phyloP scores from a whole-genome alignment of 2,329 filamentous ascomycete species.

The Amylocarpus encephaloides region DNA sequence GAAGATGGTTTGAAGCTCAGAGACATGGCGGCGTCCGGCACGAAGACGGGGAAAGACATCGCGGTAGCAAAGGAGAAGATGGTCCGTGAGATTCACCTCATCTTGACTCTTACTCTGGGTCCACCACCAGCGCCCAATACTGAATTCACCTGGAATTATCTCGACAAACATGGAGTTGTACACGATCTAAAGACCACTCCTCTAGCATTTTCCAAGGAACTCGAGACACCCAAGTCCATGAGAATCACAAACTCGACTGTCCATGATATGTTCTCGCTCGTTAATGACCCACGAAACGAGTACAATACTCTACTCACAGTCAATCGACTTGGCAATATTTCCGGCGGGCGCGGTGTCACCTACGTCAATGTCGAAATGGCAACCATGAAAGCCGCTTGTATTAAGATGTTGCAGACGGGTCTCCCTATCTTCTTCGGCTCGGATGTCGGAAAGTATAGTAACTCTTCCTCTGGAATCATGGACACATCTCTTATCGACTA shows the following conservation, averaged over 20 bases:
- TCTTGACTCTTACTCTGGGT: slow-evolving; percentile 77
- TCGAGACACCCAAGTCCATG: slow-evolving; percentile 52
- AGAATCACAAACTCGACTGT: slow-evolving; percentile 56
- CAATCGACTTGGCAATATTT: slow-evolving; percentile 72
- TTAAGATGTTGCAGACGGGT: slow-evolving; percentile 71
- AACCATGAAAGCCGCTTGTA: slow-evolving; percentile 64
- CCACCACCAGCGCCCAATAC: slow-evolving; percentile 65
- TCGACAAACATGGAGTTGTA: slow-evolving; percentile 60
- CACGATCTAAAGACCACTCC: slow-evolving; percentile 61
- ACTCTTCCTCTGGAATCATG: slow-evolving; percentile 66
- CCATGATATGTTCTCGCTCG: slow-evolving; percentile 68
- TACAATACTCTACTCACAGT: slow-evolving; percentile 70
- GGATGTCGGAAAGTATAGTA: slow-evolving; percentile 79
- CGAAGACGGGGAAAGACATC: slow-evolving; percentile 19
- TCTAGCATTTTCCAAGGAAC: slow-evolving; percentile 62
- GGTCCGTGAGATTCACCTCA: slow-evolving; percentile 71
- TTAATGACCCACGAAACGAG: slow-evolving; percentile 77
- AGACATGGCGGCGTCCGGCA: slow-evolving; percentile 38
- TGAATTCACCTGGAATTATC: slow-evolving; percentile 75
- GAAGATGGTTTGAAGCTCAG: slow-evolving; percentile 73
- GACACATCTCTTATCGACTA: slow-evolving; percentile 73
- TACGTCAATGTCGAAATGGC: slow-evolving; percentile 79
- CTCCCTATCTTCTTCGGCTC: slow-evolving; percentile 83
- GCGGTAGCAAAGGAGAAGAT: slow-evolving; percentile 61
- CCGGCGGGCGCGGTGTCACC: slow-evolving; percentile 66